phyloP scores from a whole-genome alignment of 2,329 filamentous ascomycete species.

The Exutisphaerella laricina region DNA sequence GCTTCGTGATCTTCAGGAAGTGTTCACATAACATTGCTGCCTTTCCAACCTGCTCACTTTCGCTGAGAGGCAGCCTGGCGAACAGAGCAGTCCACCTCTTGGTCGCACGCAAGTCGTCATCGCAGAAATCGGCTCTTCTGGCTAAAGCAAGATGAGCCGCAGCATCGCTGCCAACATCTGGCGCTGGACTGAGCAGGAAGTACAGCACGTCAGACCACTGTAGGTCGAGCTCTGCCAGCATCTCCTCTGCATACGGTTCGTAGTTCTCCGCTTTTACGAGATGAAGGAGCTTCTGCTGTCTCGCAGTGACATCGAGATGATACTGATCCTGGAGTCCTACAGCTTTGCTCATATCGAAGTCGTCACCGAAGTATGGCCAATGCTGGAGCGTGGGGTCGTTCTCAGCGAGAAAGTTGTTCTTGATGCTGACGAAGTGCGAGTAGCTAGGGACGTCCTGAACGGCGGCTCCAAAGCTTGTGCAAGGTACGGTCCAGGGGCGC shows the following conservation, averaged over 20 bases:
- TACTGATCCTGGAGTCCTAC: slow-evolving; percentile 28
- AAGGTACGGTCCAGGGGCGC: slow-evolving; percentile 5
- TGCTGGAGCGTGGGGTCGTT: slow-evolving; percentile 39
- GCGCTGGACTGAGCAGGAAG: slow-evolving; percentile 35
- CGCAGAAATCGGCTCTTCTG: slow-evolving; percentile 24
- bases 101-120: slow-evolving; percentile 30
- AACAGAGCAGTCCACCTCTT: slow-evolving; percentile 33
- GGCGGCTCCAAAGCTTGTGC: slow-evolving; percentile 8
- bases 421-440: slow-evolving; percentile 39
- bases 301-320: slow-evolving; percentile 27
- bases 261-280: slow-evolving; percentile 35
- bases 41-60: slow-evolving; percentile 24
- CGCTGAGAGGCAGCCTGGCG: slow-evolving; percentile 27
- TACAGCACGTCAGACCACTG: slow-evolving; percentile 36
- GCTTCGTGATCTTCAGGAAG: slow-evolving; percentile 32
- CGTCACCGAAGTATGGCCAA: slow-evolving; percentile 37
- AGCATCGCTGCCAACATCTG: slow-evolving; percentile 18
- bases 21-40: slow-evolving; percentile 35
- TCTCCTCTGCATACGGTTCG: slow-evolving; percentile 32
- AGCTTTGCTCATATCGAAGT: slow-evolving; percentile 31
- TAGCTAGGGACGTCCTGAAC: slow-evolving; percentile 34
- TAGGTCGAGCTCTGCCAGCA: slow-evolving; percentile 34
- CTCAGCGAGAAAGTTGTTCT: slow-evolving; percentile 38
- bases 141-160: slow-evolving; percentile 17
- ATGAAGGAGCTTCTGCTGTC: slow-evolving; percentile 31